Conservation (phyloP, 805 yeast species). For the Lachancea kluyveri region DNA sequence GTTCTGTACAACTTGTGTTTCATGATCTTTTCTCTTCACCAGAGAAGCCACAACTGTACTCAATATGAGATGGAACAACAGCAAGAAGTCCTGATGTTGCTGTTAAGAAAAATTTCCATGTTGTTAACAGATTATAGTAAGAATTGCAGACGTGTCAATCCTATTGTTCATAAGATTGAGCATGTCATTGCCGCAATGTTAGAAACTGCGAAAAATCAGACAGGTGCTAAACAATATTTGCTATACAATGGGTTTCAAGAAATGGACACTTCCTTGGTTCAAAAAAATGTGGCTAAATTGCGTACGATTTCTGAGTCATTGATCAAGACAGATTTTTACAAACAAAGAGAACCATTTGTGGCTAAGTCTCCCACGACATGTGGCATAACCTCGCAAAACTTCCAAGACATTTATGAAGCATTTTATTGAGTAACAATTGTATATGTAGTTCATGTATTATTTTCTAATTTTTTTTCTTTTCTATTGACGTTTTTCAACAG, state of each 20-base stretch:
- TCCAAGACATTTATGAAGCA: conserved; percentile 14
- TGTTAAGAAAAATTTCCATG: conserved; percentile 24
- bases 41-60: conserved; percentile 9
- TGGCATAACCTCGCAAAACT: conserved; percentile 21
- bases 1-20: conserved; percentile 19
- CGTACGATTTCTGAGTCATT: conserved; percentile 27
- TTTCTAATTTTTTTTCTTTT: no score
- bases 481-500: no score
- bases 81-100: conserved; percentile 11
- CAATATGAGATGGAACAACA: conserved; percentile 10
- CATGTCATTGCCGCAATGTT: conserved; percentile 14
- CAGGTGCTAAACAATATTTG: neutral
- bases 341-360: conserved; percentile 17
- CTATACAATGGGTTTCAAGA: conserved; percentile 15
- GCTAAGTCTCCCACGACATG: conserved; percentile 14
- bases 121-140: conserved; percentile 26
- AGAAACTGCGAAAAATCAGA: conserved; percentile 9
- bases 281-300: conserved; percentile 16
- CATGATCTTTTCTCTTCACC: conserved; percentile 22
- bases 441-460: no score
- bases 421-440: no score
- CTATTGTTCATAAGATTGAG: conserved; percentile 14
- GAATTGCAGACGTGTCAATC: conserved; percentile 21
- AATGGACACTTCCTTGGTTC: conserved; percentile 11
- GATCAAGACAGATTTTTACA: conserved; percentile 25